Evolutionary conservation across 257 asterid genomes (phyloP).

Genomic region (Solanum habrochaites): DNA sequence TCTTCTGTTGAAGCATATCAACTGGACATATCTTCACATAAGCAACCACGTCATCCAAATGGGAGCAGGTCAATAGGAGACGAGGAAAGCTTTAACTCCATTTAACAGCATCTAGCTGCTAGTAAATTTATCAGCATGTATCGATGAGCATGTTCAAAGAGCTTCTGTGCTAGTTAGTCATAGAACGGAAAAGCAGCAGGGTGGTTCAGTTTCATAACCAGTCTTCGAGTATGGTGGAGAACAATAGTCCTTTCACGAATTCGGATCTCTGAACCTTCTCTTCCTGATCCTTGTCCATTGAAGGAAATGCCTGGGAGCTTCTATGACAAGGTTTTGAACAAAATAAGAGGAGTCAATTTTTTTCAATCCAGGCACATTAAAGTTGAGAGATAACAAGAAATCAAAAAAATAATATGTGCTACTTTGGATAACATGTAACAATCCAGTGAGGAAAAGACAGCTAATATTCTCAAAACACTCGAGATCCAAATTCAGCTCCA

Average conservation of each 20-base stretch:
- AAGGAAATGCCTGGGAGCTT: not conserved
- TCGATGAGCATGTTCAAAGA: not conserved
- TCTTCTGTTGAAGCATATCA: not conserved
- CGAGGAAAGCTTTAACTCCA: not conserved
- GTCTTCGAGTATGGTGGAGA: conserved; percentile 18
- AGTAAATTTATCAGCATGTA: not conserved
- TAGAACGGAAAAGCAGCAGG: not conserved
- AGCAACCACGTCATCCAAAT: not conserved
- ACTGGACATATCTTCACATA: not conserved
- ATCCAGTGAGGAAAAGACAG: not conserved
- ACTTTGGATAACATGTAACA: not conserved
- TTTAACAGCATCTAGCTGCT: not conserved
- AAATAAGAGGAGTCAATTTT: not conserved
- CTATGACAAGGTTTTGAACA: not conserved
- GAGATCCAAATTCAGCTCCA: not conserved
- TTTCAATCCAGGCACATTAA: not conserved
- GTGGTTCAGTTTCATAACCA: conserved; percentile 1
- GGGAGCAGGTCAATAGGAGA: not conserved
- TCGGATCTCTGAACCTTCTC: conserved; percentile 18
- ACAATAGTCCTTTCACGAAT: conserved; percentile 15
- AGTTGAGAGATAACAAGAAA: not conserved
- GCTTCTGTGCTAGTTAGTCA: not conserved
- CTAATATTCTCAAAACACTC: not conserved
- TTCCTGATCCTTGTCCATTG: conserved; percentile 14
- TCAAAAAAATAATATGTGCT: not conserved